Evolutionary conservation across 2,329 filamentous ascomycete species (phyloP), one percentile per base, ranked within the genome.

Genomic region (Exserohilum turcica): DNA sequence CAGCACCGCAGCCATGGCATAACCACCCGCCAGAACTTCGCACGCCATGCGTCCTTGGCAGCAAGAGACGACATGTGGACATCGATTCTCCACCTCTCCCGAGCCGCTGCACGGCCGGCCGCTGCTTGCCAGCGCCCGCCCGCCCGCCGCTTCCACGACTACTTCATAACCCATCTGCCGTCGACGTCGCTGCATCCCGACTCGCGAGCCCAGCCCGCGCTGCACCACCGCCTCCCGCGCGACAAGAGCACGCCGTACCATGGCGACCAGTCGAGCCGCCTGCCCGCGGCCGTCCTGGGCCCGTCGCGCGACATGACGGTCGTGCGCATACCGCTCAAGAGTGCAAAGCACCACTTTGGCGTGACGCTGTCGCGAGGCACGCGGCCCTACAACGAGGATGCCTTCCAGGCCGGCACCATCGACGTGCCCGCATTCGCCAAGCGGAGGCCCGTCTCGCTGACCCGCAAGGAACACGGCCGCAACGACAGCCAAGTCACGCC

Each of bases 271-370:
- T 63, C 66, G 28, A 67, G 63, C 55, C 59, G 71, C 33, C 63
- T 67, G 56, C 71, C 74, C 29, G 72, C 75, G 13, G 75, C 74
- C 16, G 66, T 71, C 59, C 61, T 66, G 51, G 73, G 72, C 50
- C 54, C 63, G 39, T 70, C 69, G 57, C 72, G 91, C 64, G 92
- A 97, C 65, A 86, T 94, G 61, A 97, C 94, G 0, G 91, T 97
- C 5, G 94, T 97, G 42, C 89, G 94, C 31, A 99, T 99, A 69
- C 94, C 94, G 5, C 79, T 99, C 57, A 89, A 88, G 65, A 92
- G 89, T 64, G 94, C 94, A 27, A 97, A 97, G 72, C 94, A 99
- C 71, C 94, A 99, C 77, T 97, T 95, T 68, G 94, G 94, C 21
- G 90, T 86, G 19, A 85, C 85, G 10, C 84, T 89, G 36, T 89